Percentiles rank a stretch among this genome's conserved stretches.
These are phyloP conservation scores for Paradendryphiella salina DNA, from an alignment of 2,329 filamentous ascomycete genomes.

Conservation along the genomic window DNA sequence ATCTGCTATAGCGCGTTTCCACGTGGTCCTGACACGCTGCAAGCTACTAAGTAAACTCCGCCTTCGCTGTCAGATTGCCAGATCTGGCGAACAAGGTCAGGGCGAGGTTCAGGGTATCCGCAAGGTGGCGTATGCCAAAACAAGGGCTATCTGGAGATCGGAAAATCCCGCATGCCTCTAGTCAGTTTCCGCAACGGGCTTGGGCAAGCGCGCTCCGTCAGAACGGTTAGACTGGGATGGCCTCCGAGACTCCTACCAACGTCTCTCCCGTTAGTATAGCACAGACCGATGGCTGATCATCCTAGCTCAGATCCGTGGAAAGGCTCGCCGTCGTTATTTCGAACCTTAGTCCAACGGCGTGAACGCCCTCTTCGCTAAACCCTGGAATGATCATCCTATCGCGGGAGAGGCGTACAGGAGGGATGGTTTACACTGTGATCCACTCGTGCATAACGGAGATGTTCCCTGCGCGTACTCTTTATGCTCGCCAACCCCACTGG, in stretches of 20 bases:
- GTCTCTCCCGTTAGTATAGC: slow-evolving; percentile 3
- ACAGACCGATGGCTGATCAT: slow-evolving; percentile 6
- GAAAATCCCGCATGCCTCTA: slow-evolving; percentile 2
- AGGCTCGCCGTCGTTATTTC: neutral
- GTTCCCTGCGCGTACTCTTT: neutral
- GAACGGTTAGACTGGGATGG: slow-evolving; percentile 7
- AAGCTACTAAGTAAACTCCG: neutral
- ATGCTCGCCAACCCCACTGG: neutral
- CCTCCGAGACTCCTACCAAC: neutral
- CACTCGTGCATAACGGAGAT: neutral
- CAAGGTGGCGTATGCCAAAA: slow-evolving; percentile 8
- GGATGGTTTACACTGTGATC: neutral
- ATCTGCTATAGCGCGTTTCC: slow-evolving; percentile 5
- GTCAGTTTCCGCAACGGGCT: slow-evolving; percentile 6
- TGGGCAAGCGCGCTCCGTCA: slow-evolving; percentile 6
- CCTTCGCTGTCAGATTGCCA: neutral
- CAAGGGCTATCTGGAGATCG: slow-evolving; percentile 6
- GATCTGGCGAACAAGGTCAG: slow-evolving; percentile 1
- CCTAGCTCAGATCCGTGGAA: slow-evolving; percentile 3
- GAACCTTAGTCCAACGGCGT: neutral
- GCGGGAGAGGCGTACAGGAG: neutral
- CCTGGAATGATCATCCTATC: neutral
- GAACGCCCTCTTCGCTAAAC: neutral
- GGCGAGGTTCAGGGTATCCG: slow-evolving; percentile 5
- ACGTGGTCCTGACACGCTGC: slow-evolving; percentile 7